Conservation (phyloP, 2,329 filamentous ascomycete genomes). For the Trichoderma citrinoviride region DNA sequence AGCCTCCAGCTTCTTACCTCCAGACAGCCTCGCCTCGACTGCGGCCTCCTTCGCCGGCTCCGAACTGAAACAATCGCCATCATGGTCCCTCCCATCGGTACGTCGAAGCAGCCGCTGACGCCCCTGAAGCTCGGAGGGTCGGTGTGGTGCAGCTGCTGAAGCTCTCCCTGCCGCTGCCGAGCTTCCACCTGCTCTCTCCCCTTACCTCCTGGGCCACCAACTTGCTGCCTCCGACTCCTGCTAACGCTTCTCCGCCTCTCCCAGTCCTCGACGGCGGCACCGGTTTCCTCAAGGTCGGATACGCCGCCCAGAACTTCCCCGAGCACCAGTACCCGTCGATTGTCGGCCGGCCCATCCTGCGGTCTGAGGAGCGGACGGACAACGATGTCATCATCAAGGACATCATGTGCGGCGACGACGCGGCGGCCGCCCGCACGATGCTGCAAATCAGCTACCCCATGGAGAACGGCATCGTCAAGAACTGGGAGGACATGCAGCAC, state of each 20-base stretch:
- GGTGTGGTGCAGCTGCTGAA: background rate
- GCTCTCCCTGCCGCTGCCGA: constrained; percentile 14
- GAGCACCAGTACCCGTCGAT: constrained; percentile 98
- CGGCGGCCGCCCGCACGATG: constrained; percentile 92
- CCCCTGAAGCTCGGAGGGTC: background rate
- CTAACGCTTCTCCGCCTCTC: constrained; percentile 18
- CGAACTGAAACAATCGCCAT: constrained; percentile 31
- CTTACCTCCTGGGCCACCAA: background rate
- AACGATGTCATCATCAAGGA: constrained; percentile 76
- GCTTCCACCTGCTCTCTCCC: background rate
- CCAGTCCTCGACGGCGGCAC: constrained; percentile 98
- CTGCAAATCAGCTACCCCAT: constrained; percentile 98
- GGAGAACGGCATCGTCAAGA: constrained; percentile 99
- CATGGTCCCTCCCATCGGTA: constrained; percentile 58
- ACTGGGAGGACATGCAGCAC: constrained; percentile 99
- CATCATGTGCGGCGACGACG: constrained; percentile 99
- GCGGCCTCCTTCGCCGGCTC: background rate
- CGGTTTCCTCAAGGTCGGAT: constrained; percentile 99
- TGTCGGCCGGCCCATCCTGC: constrained; percentile 93
- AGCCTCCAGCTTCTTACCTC: constrained; percentile 4
- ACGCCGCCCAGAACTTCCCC: constrained; percentile 98
- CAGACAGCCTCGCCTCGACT: background rate
- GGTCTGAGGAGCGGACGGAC: constrained; percentile 79
- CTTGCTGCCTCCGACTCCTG: background rate
- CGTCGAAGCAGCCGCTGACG: constrained; percentile 27